Base-by-base conservation (phyloP, 306 rosid species). In the Phaseolus lunatus region DNA sequence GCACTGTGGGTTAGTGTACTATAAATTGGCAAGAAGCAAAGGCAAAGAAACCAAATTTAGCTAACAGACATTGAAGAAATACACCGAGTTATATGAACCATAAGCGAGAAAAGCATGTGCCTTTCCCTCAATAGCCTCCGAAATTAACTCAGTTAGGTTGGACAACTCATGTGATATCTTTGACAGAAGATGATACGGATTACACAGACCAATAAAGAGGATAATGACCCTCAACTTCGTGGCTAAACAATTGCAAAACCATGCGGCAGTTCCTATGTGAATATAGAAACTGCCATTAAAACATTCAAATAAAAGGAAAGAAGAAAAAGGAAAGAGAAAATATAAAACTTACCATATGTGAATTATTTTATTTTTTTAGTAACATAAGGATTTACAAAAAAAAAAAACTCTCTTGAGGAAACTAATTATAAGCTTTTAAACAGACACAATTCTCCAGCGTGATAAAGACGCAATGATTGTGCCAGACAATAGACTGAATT, bases 101-200 rank as follows among this genome's bases (percentile, higher is more conserved):
- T 14, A 71, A 74, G 89, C 84, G 76, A 84, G 57, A 37, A 89
- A 37, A 45, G 41, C 82, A 58, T 78, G 87, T 82, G 82, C 78
- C 62, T 71, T 81, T 70, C 12, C 83, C 86, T 52, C 68, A 77
- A 72, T 33, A 71, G 84, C 79, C 81, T 78, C 84, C 74, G 24
- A 76, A 73, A 74, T 33, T 41, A 78, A 35, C 80, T 76, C 43
- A 5, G 24, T 56, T 64, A 37, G 15, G 73, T 53, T 66, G 39
- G 82, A 69, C 62, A 83, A 72, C 33, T 66, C 87, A 75, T 78
- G 86, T 83, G 87, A 78, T 44, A 62, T 80, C 73, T 45, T 83
- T 54, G 83, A 89, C 80, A 67, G 69, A 59, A 52, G 41, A 56
- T n/a, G 24, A 59, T 41, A 76, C 9, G 31, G 27, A 56, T 50